A percentile compares a stretch with the other conserved stretches of the same genome.
Evolutionary conservation across 2,329 filamentous ascomycete species (phyloP).

Genomic region (Arthrobotrys sinensis): DNA sequence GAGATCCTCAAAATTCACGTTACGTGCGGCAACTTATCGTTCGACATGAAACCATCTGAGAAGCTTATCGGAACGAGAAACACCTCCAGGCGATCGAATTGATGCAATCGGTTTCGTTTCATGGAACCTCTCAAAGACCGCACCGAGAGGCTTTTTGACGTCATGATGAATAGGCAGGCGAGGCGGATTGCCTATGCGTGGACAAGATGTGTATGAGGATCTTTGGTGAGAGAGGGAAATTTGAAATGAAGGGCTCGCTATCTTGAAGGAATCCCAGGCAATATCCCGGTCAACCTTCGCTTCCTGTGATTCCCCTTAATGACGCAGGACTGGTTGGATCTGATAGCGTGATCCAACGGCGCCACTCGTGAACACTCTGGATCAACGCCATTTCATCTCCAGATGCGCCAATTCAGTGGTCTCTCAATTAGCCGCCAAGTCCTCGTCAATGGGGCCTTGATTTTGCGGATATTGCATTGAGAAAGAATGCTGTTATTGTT

Average conservation of each 20-base stretch:
- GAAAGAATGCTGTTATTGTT: constrained; percentile 7
- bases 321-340: constrained; percentile 29
- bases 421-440: constrained; percentile 27
- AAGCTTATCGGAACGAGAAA: constrained; percentile 56
- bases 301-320: constrained; percentile 38
- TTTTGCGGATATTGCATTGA: constrained; percentile 6
- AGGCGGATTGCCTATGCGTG: neutral
- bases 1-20: neutral
- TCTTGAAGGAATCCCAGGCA: constrained; percentile 33
- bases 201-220: neutral
- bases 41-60: constrained; percentile 35
- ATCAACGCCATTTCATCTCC: constrained; percentile 49
- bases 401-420: constrained; percentile 10
- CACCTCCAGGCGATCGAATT: constrained; percentile 8
- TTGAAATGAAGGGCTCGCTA: constrained; percentile 40
- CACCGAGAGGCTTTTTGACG: constrained; percentile 34
- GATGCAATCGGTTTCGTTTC: constrained; percentile 38
- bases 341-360: constrained; percentile 31
- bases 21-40: constrained; percentile 56
- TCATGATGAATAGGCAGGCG: constrained; percentile 22
- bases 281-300: constrained; percentile 11
- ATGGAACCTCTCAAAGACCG: constrained; percentile 17
- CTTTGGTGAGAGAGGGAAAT: constrained; percentile 32
- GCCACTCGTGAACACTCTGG: constrained; percentile 32
- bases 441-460: neutral